Evolutionary conservation across 2,329 filamentous ascomycete genomes (phyloP), one percentile per base, ranked within the genome.

Genomic region (Sarocladiaceae sp.): DNA sequence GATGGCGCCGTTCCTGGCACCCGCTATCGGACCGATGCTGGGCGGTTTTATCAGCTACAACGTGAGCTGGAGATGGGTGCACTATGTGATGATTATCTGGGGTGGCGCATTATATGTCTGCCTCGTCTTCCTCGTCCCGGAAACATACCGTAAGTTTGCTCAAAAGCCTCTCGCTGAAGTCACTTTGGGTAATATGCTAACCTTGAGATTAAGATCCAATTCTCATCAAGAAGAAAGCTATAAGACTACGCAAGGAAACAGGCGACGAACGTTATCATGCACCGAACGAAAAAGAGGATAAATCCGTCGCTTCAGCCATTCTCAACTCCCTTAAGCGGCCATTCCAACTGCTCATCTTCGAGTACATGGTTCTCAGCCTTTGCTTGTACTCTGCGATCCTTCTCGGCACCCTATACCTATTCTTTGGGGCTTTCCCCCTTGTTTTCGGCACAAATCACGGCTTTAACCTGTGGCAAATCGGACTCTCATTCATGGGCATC

Each of bases 41-140:
- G 90, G 89, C 8, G 90, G 90, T 7, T 91, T 95, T 66, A 90
- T 96, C 66, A 93, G 93, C 65, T 82, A 86, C 59, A 82, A 86
- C 59, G 78, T 77, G 3, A 71, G 74, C 52, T 96, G 90, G 86
- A 75, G 88, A 50, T 94, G 88, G 88, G 88, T 86, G 0, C 92
- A 94, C 67, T 96, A 92, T 64, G 78, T 91, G 3, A 74, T 96
- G 54, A 70, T 96, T 49, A 95, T 96, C 49, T 96, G 90, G 90
- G 78, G 84, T 2, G 81, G 76, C n/a, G 68, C 75, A 7, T 69
- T 90, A 60, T 75, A 90, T 48, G 64, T 77, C 11, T 71, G 82
- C 54, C 84, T 96, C 50, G 64, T 84, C 29, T 64, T 90, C 29
- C 74, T 91, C 39, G 90, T 96, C 2, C 92, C 91, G 4, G 91